Evolutionary conservation across 129 eudicot species (phyloP).

Genomic region (Helianthus tuberosus): DNA sequence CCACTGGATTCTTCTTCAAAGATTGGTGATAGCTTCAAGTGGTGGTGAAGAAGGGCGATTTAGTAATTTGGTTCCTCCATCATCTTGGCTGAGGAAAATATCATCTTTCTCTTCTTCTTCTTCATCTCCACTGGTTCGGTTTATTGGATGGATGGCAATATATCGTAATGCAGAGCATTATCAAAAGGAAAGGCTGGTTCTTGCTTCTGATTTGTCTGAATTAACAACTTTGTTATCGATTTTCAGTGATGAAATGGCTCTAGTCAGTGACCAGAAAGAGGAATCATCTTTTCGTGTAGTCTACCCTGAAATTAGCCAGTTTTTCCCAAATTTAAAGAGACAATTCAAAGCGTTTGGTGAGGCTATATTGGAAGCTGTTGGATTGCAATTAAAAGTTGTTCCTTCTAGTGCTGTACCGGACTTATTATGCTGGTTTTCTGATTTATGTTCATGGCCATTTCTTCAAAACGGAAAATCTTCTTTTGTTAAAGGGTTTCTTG

Average conservation of each 20-base stretch:
- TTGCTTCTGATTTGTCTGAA: constrained; percentile 73
- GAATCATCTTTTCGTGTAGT: constrained; percentile 56
- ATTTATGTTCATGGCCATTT: constrained; percentile 83
- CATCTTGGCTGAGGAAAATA: constrained; percentile 78
- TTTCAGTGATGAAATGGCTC: constrained; percentile 82
- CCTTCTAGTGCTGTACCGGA: constrained; percentile 78
- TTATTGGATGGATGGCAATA: constrained; percentile 93
- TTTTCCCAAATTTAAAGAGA: constrained; percentile 70
- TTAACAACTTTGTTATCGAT: constrained; percentile 64
- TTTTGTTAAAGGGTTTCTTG: constrained; percentile 61
- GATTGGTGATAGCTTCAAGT: constrained; percentile 81
- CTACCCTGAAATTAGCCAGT: constrained; percentile 68
- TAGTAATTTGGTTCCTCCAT: constrained; percentile 71
- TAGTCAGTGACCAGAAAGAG: constrained; percentile 49
- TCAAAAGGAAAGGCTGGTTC: constrained; percentile 70
- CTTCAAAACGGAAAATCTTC: constrained; percentile 45
- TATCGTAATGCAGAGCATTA: constrained; percentile 80
- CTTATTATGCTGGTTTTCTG: constrained; percentile 86
- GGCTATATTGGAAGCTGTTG: constrained; percentile 80
- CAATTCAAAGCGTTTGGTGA: constrained; percentile 80
- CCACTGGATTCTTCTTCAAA: constrained; percentile 79
- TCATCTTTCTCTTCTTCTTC: constrained; percentile 62
- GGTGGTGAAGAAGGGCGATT: constrained; percentile 59
- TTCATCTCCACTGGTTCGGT: constrained; percentile 83
- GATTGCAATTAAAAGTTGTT: constrained; percentile 80